These are phyloP conservation scores for Micractinium sp. DNA, from an alignment of 139 green algal genomes.

Conservation along the genomic window DNA sequence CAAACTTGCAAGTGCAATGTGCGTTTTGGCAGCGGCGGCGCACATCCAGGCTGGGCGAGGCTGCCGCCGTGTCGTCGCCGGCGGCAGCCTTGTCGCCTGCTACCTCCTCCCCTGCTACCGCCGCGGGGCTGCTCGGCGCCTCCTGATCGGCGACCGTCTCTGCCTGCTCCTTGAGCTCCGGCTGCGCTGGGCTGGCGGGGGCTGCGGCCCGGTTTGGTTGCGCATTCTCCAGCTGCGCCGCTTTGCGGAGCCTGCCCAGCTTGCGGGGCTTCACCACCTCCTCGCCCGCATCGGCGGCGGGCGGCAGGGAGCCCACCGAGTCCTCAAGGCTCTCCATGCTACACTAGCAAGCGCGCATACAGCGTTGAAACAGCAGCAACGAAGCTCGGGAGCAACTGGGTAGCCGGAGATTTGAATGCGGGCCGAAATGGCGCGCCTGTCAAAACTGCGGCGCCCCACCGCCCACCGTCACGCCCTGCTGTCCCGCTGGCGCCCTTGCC, in stretches of 20 bases:
- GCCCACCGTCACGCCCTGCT: no score
- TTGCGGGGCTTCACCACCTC: conserved; percentile 5
- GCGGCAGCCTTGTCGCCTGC: neutral
- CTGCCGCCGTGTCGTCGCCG: neutral
- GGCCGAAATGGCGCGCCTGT: no score
- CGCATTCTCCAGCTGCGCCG: neutral
- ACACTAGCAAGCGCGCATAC: neutral
- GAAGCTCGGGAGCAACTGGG: no score
- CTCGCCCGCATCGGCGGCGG: neutral
- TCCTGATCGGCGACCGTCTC: neutral
- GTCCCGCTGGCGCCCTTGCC: no score
- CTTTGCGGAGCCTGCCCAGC: conserved; percentile 25
- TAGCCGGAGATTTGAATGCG: no score
- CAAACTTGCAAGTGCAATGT: no score
- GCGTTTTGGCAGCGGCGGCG: neutral
- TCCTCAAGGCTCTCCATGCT: conserved; percentile 7
- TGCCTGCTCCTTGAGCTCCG: neutral
- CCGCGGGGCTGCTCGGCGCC: neutral
- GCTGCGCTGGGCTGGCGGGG: neutral
- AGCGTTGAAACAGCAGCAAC: neutral
- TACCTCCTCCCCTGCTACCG: neutral
- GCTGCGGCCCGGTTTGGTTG: conserved; percentile 16
- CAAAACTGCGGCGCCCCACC: no score
- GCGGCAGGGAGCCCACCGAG: conserved; percentile 7
- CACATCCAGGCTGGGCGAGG: neutral